Percentiles rank a stretch among this genome's conserved stretches.
Conservation (phyloP, 2,329 filamentous ascomycete genomes). For the Elsinoe perseae region DNA sequence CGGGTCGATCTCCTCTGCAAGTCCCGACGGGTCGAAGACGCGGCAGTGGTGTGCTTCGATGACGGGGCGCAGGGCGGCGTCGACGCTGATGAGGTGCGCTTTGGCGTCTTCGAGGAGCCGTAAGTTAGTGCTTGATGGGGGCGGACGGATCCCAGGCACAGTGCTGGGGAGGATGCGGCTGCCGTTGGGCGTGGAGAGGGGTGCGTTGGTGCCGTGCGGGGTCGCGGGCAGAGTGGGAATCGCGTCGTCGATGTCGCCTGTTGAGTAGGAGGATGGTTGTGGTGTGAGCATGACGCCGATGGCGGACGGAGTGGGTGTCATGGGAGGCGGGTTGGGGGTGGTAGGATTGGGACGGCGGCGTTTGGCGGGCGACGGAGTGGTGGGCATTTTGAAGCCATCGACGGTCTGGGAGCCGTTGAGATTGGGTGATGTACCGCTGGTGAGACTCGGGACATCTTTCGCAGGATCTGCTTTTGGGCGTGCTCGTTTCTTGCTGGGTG, state of each 20-base stretch:
- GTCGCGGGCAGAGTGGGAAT: conserved; percentile 49
- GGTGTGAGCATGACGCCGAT: conserved; percentile 38
- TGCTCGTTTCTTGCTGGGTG: conserved; percentile 4
- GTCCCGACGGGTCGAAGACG: conserved; percentile 70
- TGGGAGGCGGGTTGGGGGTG: conserved; percentile 29
- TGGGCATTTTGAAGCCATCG: conserved; percentile 21
- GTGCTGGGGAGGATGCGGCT: conserved; percentile 50
- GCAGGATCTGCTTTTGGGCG: neutral
- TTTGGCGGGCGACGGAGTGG: conserved; percentile 25
- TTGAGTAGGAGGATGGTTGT: conserved; percentile 31
- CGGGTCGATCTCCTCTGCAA: conserved; percentile 81
- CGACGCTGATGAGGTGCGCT: conserved; percentile 63
- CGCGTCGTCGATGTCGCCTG: conserved; percentile 34
- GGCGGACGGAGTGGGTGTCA: conserved; percentile 44
- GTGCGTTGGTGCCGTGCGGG: conserved; percentile 59
- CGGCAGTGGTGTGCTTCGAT: conserved; percentile 69
- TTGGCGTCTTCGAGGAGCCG: conserved; percentile 69
- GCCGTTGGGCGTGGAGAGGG: conserved; percentile 63
- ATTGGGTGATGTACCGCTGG: neutral
- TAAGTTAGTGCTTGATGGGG: conserved; percentile 53
- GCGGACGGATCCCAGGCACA: conserved; percentile 32
- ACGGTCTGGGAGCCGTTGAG: neutral
- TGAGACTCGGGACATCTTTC: neutral
- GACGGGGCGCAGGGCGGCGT: conserved; percentile 58
- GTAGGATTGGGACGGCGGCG: conserved; percentile 16